phyloP scores from a whole-genome alignment of 176 grass and related monocot genomes.

The Tillandsia leiboldiana region DNA sequence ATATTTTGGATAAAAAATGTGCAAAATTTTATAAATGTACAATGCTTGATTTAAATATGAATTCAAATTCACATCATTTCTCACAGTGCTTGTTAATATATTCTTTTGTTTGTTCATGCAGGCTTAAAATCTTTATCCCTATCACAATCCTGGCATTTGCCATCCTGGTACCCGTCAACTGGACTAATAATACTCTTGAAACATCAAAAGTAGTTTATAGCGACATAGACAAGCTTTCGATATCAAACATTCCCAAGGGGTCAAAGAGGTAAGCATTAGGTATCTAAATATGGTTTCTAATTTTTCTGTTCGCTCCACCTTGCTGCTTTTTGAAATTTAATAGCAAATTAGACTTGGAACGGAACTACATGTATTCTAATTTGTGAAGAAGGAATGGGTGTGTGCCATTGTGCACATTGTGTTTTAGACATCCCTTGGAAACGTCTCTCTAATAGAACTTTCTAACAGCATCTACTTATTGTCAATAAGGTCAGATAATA shows the following conservation, averaged over 20 bases:
- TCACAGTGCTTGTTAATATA: neutral
- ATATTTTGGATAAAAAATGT: too few relatives aligned
- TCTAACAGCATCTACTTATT: too few relatives aligned
- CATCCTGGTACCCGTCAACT: constrained; percentile 88
- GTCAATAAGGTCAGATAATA: too few relatives aligned
- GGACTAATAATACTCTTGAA: constrained; percentile 72
- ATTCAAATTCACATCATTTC: too few relatives aligned
- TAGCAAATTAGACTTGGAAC: too few relatives aligned
- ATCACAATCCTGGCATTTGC: constrained; percentile 70
- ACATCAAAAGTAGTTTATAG: constrained; percentile 33
- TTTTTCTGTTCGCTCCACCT: constrained; percentile 6
- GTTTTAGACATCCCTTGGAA: too few relatives aligned
- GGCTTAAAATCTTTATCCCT: constrained; percentile 94
- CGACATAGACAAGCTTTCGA: constrained; percentile 78
- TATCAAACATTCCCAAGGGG: constrained; percentile 80
- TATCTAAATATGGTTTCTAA: neutral
- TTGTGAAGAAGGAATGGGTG: too few relatives aligned
- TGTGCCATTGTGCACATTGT: too few relatives aligned
- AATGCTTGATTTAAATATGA: too few relatives aligned
- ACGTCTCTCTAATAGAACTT: too few relatives aligned
- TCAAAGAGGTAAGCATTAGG: constrained; percentile 55
- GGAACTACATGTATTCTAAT: too few relatives aligned
- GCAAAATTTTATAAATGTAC: too few relatives aligned
- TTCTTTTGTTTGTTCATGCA: constrained; percentile 20
- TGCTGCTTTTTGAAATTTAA: constrained; percentile 7